Evolutionary conservation across 768 basidiomycete genomes (phyloP).

Genomic region (Leccinellum luteum): DNA sequence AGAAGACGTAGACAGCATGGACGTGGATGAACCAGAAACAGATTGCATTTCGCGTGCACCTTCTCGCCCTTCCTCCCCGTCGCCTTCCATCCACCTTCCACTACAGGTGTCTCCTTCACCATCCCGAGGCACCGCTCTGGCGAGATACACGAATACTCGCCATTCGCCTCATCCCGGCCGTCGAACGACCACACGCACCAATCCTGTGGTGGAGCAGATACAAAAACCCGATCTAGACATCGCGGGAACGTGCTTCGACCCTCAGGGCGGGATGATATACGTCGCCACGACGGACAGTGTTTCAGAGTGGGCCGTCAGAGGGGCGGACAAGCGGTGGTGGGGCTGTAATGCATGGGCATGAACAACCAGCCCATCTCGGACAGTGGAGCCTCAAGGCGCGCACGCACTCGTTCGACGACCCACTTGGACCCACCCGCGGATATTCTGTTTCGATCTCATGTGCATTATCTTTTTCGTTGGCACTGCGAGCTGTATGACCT

Average conservation of each 20-base stretch:
- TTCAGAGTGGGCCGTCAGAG: slow-evolving; percentile 74
- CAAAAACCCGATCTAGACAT: slow-evolving; percentile 44
- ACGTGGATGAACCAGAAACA: slow-evolving; percentile 47
- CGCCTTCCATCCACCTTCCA: slow-evolving; percentile 35
- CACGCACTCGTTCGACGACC: not conserved
- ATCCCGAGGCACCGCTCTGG: slow-evolving; percentile 17
- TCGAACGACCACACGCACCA: slow-evolving; percentile 13
- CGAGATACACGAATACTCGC: slow-evolving; percentile 20
- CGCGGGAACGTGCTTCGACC: slow-evolving; percentile 75
- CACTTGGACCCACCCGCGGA: not conserved
- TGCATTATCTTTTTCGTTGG: not conserved
- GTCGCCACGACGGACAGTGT: slow-evolving; percentile 63
- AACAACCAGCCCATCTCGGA: not conserved
- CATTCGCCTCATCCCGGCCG: slow-evolving; percentile 18
- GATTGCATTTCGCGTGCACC: slow-evolving; percentile 55
- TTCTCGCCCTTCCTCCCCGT: slow-evolving; percentile 49
- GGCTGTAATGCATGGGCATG: slow-evolving; percentile 45
- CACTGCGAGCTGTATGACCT: slow-evolving; percentile 14
- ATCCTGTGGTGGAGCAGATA: slow-evolving; percentile 8
- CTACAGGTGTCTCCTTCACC: slow-evolving; percentile 23
- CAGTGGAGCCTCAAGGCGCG: not conserved
- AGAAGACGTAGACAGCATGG: slow-evolving; percentile 44
- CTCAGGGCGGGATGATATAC: slow-evolving; percentile 63
- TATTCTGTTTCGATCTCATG: slow-evolving; percentile 10
- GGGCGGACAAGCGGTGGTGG: slow-evolving; percentile 76